Evolutionary conservation across 1,139 yeast species (phyloP), one percentile per base, ranked within the genome.

Genomic region (Debaryomyces fabryi): DNA sequence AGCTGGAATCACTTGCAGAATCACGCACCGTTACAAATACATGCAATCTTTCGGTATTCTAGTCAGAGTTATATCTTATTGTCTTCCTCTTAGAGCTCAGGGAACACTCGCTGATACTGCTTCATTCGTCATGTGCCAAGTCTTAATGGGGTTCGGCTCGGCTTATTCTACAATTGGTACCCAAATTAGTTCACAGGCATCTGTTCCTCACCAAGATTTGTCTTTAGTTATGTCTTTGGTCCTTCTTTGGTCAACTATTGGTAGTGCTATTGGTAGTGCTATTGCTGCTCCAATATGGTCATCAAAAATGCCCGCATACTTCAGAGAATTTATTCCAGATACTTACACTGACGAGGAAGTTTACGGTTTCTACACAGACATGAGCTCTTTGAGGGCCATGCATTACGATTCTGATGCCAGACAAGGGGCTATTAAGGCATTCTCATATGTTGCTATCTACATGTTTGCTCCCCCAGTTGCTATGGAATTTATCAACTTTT

Each of bases 231-330:
- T 79, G 47, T 68, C 81, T 2, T 56, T 78, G 24, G 66, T 76
- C 49, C 54, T 67, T n/a, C 61, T 81, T 34, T 67, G 71, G 60
- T 68, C 72, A 49, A 62, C 66, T 39, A 67, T 78, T 50, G 82
- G 82, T 38, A 57, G 67, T 41, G 76, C 78, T 12, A 59, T 78
- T 45, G 82, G 82, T 9, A 58, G 66, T 40, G 68, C 81, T 8
- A 63, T 77, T 37, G 69, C 79, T 24, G 79, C 78, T 48, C 78
- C 78, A n/a, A 67, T 78, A 34, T 78, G 82, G 82, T 65, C 75
- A 20, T 65, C 72, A 35, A 59, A 67, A 30, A 53, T 78, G 43
- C 79, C 79, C 9, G 52, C 45, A 20, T 59, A 57, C 33, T 55
- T 68, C 47, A 54, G 58, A 51, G 46, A 58, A 16, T 57, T 58